These are phyloP conservation scores for Trichoderma sp. DNA, from an alignment of 2,329 filamentous ascomycete genomes.

Conservation along the genomic window DNA sequence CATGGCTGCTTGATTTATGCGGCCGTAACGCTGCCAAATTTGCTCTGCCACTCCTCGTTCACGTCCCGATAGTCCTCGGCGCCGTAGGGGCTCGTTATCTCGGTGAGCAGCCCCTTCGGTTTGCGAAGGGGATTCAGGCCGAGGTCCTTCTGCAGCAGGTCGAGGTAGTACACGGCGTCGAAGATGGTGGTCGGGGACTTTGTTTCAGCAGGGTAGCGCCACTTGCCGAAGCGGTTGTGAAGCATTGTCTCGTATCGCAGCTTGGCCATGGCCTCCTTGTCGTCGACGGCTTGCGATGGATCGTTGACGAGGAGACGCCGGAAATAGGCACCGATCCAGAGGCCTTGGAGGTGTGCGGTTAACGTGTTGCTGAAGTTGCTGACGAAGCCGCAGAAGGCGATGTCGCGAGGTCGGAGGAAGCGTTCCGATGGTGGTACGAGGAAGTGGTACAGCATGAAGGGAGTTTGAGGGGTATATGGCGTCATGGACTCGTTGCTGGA, in stretches of 20 bases:
- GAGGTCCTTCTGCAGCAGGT: conserved; percentile 64
- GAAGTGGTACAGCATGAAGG: conserved; percentile 45
- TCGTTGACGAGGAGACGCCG: conserved; percentile 28
- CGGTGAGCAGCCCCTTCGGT: conserved; percentile 45
- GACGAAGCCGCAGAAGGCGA: conserved; percentile 44
- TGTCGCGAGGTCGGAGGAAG: conserved; percentile 37
- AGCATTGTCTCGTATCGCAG: conserved; percentile 57
- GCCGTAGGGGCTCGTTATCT: conserved; percentile 56
- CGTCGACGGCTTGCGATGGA: conserved; percentile 19
- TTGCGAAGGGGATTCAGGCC: conserved; percentile 58
- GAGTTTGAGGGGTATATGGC: conserved; percentile 32
- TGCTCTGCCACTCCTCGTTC: conserved; percentile 49
- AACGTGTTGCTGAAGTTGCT: conserved; percentile 41
- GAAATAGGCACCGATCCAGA: conserved; percentile 67
- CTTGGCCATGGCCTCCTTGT: conserved; percentile 37
- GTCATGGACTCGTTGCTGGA: conserved; percentile 31
- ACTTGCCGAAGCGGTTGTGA: conserved; percentile 65
- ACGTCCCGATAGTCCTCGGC: conserved; percentile 56
- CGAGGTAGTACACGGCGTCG: conserved; percentile 71
- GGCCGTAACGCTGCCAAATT: not conserved
- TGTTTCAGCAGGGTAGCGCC: conserved; percentile 63
- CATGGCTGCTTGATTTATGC: not conserved
- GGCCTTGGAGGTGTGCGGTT: conserved; percentile 45
- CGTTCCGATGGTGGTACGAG: conserved; percentile 40
- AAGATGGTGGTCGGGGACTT: conserved; percentile 70